These are phyloP conservation scores for Colletotrichum abscissum DNA, from an alignment of 2,329 filamentous ascomycete species.

Conservation along the genomic window DNA sequence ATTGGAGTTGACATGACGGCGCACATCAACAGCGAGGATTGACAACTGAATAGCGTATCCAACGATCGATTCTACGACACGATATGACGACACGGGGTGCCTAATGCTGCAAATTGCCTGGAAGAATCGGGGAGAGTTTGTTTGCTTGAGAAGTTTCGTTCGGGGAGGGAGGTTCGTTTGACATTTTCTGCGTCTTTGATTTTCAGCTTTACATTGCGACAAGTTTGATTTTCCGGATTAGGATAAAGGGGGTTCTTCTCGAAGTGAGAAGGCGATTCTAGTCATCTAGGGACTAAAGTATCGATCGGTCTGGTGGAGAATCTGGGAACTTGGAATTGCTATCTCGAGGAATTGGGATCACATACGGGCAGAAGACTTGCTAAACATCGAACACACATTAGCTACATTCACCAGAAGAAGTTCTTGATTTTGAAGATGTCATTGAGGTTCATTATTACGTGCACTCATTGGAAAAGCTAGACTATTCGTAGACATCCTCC, in stretches of 20 bases:
- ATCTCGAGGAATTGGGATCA: slow-evolving; percentile 6
- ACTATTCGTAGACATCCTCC: slow-evolving; percentile 59
- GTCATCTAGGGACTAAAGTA: background rate
- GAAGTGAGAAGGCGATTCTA: background rate
- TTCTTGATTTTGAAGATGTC: slow-evolving; percentile 8
- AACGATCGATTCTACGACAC: slow-evolving; percentile 6
- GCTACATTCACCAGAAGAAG: slow-evolving; percentile 11
- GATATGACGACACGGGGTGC: background rate
- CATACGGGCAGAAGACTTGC: slow-evolving; percentile 8
- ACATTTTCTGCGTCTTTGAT: slow-evolving; percentile 10
- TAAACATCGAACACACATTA: slow-evolving; percentile 26
- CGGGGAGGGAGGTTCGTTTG: background rate
- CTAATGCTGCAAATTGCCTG: slow-evolving; percentile 4
- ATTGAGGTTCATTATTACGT: slow-evolving; percentile 36
- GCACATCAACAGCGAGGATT: background rate
- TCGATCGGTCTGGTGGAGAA: background rate
- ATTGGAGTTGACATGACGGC: slow-evolving; percentile 47
- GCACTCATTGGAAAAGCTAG: slow-evolving; percentile 14
- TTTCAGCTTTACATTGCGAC: background rate
- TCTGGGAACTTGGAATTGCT: slow-evolving; percentile 8
- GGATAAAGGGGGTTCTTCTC: background rate
- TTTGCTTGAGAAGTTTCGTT: slow-evolving; percentile 1
- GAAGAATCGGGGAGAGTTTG: background rate
- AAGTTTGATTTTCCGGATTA: background rate
- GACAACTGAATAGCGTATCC: background rate